Evolutionary conservation across 2,329 filamentous ascomycete species (phyloP).

Genomic region (Alternaria triticina): DNA sequence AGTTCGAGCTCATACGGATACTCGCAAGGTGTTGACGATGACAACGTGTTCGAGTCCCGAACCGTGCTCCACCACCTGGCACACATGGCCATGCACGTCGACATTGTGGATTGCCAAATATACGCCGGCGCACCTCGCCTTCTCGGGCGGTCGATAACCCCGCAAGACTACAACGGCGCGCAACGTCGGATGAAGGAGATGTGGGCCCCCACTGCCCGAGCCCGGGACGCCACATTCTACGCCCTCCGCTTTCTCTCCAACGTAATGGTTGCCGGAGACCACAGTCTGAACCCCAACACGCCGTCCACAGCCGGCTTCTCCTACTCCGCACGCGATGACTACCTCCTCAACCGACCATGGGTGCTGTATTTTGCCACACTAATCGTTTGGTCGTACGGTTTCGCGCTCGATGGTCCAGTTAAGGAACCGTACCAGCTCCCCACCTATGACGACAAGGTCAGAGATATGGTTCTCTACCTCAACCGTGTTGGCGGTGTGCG

Average conservation of each 20-base stretch:
- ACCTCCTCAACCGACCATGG: slow-evolving; percentile 90
- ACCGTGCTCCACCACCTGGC: slow-evolving; percentile 92
- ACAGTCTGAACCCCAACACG: slow-evolving; percentile 40
- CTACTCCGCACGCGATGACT: slow-evolving; percentile 87
- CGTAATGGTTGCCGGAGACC: slow-evolving; percentile 72
- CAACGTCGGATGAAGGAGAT: slow-evolving; percentile 82
- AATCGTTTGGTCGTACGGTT: slow-evolving; percentile 95
- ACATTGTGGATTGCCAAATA: slow-evolving; percentile 97
- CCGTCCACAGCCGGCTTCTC: slow-evolving; percentile 45
- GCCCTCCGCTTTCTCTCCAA: slow-evolving; percentile 86
- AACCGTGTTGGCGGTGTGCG: slow-evolving; percentile 72
- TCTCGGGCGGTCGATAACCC: slow-evolving; percentile 82
- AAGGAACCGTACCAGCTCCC: slow-evolving; percentile 59
- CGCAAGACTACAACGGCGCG: slow-evolving; percentile 79
- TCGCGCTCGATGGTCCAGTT: slow-evolving; percentile 82
- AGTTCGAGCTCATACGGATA: slow-evolving; percentile 40
- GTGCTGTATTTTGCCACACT: slow-evolving; percentile 91
- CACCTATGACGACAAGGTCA: slow-evolving; percentile 69
- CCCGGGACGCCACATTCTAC: slow-evolving; percentile 90
- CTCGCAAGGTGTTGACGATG: slow-evolving; percentile 56
- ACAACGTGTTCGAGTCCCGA: slow-evolving; percentile 83
- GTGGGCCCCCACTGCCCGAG: slow-evolving; percentile 89
- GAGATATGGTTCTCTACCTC: slow-evolving; percentile 82
- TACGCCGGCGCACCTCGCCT: slow-evolving; percentile 87
- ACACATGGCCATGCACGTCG: slow-evolving; percentile 97